A percentile compares a stretch with the other conserved stretches of the same genome.
Conservation (phyloP, 768 basidiomycete species). For the Mycena venus region DNA sequence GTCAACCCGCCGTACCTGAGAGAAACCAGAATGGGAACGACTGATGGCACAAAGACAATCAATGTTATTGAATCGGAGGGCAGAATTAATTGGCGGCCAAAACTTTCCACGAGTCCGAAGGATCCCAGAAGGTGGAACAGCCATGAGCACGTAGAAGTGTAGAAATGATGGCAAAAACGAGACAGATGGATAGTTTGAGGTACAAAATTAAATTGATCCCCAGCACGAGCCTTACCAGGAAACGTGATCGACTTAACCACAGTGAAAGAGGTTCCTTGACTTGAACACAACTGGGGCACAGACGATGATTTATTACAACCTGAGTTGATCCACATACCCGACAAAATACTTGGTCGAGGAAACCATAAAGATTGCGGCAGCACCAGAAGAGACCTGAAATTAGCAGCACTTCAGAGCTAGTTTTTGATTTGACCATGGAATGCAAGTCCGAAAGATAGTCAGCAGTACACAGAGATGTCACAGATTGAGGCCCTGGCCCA, state of each 20-base stretch:
- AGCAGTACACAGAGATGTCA: too few relatives aligned
- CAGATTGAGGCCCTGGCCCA: too few relatives aligned
- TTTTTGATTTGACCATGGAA: neutral
- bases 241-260: too few relatives aligned
- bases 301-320: too few relatives aligned
- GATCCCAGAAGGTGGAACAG: neutral
- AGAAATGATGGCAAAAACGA: neutral
- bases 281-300: too few relatives aligned
- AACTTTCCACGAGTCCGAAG: neutral
- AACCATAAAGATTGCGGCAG: neutral
- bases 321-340: neutral
- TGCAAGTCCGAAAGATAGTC: too few relatives aligned
- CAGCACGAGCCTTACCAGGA: too few relatives aligned
- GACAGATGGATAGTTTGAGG: neutral
- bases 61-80: neutral
- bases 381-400: neutral
- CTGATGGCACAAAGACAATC: too few relatives aligned
- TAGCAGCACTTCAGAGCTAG: neutral
- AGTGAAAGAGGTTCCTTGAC: too few relatives aligned
- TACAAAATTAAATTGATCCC: too few relatives aligned
- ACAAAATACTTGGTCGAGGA: neutral
- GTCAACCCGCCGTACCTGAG: neutral
- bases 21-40: too few relatives aligned
- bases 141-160: neutral
- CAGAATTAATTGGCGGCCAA: neutral